Evolutionary conservation across 2,329 filamentous ascomycete species (phyloP).

Genomic region (Botrytis fabae): DNA sequence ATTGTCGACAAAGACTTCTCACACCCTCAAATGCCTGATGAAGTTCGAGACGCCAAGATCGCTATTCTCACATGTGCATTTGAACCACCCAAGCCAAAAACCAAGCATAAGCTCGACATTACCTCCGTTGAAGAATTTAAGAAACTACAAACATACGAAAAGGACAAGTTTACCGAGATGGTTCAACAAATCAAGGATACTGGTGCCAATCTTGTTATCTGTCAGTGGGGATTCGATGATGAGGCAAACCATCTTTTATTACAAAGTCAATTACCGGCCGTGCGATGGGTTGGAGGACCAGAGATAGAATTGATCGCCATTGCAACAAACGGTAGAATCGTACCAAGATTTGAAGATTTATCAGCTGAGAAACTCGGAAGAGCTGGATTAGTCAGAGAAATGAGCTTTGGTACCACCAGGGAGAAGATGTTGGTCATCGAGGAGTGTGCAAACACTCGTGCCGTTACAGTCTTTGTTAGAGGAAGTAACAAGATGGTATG

Average conservation of each 20-base stretch:
- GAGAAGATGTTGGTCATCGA: conserved; percentile 99
- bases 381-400: conserved; percentile 87
- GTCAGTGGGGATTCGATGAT: conserved; percentile 99
- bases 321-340: conserved; percentile 95
- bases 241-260: conserved; percentile 97
- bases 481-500: conserved; percentile 99
- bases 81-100: conserved; percentile 98
- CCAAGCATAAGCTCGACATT: conserved; percentile 98
- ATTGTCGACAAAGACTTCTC: conserved; percentile 99
- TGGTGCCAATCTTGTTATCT: conserved; percentile 95
- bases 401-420: conserved; percentile 94
- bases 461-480: conserved; percentile 93
- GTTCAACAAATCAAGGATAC: conserved; percentile 97
- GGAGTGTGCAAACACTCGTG: conserved; percentile 96
- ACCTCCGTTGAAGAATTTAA: conserved; percentile 97
- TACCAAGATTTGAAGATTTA: conserved; percentile 94
- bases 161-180: conserved; percentile 97
- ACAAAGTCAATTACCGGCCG: conserved; percentile 92
- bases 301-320: conserved; percentile 99
- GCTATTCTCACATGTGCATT: conserved; percentile 98
- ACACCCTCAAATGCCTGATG: conserved; percentile 96
- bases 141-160: conserved; percentile 93
- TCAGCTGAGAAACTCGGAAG: conserved; percentile 86
- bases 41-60: conserved; percentile 93
- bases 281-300: conserved; percentile 95